phyloP scores from a whole-genome alignment of 2,329 filamentous ascomycete species.

The Colletotrichum somersetense region DNA sequence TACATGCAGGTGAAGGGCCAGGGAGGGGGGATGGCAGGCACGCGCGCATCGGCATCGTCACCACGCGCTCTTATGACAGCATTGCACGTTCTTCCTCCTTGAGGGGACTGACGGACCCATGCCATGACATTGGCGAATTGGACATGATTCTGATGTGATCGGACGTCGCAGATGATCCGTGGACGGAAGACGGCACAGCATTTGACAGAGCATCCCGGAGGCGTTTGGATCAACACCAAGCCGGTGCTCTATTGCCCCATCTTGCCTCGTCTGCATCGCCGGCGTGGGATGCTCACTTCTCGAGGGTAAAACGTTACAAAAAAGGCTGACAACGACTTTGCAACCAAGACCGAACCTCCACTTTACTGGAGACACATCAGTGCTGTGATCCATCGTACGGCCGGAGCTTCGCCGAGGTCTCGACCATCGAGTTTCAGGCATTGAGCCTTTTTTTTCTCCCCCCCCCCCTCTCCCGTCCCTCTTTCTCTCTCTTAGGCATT shows the following conservation, averaged over 20 bases:
- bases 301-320: not conserved
- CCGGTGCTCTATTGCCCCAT: conserved; percentile 6
- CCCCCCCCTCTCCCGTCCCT: not conserved
- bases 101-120: not conserved
- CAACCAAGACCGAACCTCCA: conserved; percentile 16
- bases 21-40: conserved; percentile 26
- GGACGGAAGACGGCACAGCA: not conserved
- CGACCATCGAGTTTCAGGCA: not conserved
- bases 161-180: conserved; percentile 2
- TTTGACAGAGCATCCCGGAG: not conserved
- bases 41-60: conserved; percentile 32
- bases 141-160: conserved; percentile 7
- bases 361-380: conserved; percentile 25
- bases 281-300: conserved; percentile 17
- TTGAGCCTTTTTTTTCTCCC: conserved; percentile 3
- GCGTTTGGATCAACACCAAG: not conserved
- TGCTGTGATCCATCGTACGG: conserved; percentile 33
- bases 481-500: conserved; percentile 1
- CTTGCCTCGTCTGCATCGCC: conserved; percentile 13
- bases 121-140: conserved; percentile 7
- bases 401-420: conserved; percentile 38
- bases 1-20: conserved; percentile 25
- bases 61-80: conserved; percentile 35
- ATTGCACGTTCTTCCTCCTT: conserved; percentile 21
- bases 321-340: conserved; percentile 12